These are phyloP conservation scores for Solanum hybrid DNA, from an alignment of 305 asterid genomes.

Conservation along the genomic window DNA sequence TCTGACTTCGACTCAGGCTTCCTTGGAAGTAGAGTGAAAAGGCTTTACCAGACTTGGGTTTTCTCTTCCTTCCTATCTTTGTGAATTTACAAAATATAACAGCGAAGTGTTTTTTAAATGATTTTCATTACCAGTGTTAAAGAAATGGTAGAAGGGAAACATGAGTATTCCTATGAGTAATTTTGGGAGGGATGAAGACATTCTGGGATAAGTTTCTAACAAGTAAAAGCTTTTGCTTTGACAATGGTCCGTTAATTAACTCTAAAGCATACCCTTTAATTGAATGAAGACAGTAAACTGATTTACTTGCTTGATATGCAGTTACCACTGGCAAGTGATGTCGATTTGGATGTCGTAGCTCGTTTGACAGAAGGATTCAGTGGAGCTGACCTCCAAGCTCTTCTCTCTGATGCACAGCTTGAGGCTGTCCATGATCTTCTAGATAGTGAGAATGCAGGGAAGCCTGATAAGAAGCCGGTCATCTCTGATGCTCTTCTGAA, in stretches of 20 bases:
- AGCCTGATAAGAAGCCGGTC: slow-evolving; percentile 48
- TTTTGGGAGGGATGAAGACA: neutral
- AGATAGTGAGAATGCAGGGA: slow-evolving; percentile 29
- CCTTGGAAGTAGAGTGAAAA: neutral
- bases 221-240: neutral
- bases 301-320: slow-evolving; percentile 17
- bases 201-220: neutral
- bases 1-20: neutral
- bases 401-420: slow-evolving; percentile 85
- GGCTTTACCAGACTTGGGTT: neutral
- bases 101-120: neutral
- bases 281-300: neutral
- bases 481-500: slow-evolving; percentile 51
- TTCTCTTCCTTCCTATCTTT: neutral
- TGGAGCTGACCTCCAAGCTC: slow-evolving; percentile 97
- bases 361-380: slow-evolving; percentile 77
- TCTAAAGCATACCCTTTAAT: neutral
- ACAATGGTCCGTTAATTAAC: neutral
- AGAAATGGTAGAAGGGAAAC: neutral
- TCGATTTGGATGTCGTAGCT: slow-evolving; percentile 54
- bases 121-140: neutral
- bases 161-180: neutral
- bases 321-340: slow-evolving; percentile 74
- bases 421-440: slow-evolving; percentile 78
- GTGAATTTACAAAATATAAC: neutral